Conservation (phyloP, 495 filamentous ascomycete species). For the Xylaria venustula region DNA sequence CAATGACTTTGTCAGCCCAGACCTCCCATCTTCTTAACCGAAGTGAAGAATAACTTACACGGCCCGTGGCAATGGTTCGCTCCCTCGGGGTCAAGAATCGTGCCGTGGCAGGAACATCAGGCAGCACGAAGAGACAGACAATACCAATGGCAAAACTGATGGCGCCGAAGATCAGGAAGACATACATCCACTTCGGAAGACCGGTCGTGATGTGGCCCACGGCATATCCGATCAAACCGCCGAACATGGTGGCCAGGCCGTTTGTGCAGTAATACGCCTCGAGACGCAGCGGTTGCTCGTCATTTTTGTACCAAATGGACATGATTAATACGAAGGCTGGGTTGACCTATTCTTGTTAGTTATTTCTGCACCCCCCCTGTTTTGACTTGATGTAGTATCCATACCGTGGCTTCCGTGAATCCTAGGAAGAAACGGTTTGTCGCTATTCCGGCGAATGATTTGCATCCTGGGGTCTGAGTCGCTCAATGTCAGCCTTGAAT, state of each 20-base stretch:
- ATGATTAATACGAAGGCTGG: constrained; percentile 59
- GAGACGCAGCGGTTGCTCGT: constrained; percentile 55
- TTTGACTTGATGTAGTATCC: neutral
- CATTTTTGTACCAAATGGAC: constrained; percentile 55
- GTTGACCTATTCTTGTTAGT: constrained; percentile 33
- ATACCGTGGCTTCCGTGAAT: constrained; percentile 49
- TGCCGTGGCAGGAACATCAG: constrained; percentile 57
- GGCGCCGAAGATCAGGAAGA: constrained; percentile 50
- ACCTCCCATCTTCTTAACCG: neutral
- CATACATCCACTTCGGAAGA: constrained; percentile 46
- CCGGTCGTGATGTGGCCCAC: constrained; percentile 44
- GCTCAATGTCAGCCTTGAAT: constrained; percentile 30
- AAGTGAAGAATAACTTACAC: constrained; percentile 31
- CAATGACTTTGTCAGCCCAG: neutral
- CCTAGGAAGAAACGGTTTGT: constrained; percentile 54
- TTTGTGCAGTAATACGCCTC: constrained; percentile 58
- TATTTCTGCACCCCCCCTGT: neutral
- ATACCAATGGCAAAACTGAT: constrained; percentile 52
- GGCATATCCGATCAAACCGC: constrained; percentile 52
- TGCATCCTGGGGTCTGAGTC: constrained; percentile 48
- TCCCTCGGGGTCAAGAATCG: constrained; percentile 49
- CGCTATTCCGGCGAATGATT: constrained; percentile 49
- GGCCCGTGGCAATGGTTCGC: constrained; percentile 52
- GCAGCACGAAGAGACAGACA: constrained; percentile 55
- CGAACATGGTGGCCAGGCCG: constrained; percentile 56